phyloP scores from a whole-genome alignment of 257 asterid genomes.

The Fraxinus americana region DNA sequence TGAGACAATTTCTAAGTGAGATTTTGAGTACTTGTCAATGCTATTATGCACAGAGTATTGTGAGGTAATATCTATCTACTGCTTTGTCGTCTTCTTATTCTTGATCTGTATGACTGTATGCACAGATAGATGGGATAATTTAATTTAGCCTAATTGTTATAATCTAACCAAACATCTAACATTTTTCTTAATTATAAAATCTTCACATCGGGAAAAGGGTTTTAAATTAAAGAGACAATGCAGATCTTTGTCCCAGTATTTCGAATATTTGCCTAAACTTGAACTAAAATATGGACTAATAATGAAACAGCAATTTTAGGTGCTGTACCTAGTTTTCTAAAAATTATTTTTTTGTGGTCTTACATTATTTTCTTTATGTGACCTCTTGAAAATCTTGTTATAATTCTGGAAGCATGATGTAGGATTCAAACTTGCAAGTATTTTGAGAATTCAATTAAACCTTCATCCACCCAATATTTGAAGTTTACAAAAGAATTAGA shows the following conservation, averaged over 20 bases:
- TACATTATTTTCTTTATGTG: not conserved
- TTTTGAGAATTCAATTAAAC: no score
- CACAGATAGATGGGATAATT: constrained; percentile 23
- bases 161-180: constrained; percentile 8
- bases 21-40: constrained; percentile 61
- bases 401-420: not conserved
- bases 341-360: no score
- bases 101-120: constrained; percentile 49
- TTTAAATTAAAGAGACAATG: constrained; percentile 21
- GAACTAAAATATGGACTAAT: not conserved
- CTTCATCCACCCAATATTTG: no score
- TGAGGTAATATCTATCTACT: constrained; percentile 42
- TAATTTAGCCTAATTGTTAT: constrained; percentile 20
- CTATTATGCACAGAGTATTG: constrained; percentile 31
- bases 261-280: constrained; percentile 14
- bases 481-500: no score
- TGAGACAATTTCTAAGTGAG: constrained; percentile 73
- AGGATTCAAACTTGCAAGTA: not conserved
- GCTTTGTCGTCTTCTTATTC: constrained; percentile 31
- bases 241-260: constrained; percentile 34
- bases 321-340: not conserved
- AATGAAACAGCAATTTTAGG: not conserved
- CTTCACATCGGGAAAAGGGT: constrained; percentile 38
- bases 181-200: constrained; percentile 31
- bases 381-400: not conserved